Evolutionary conservation across 805 yeast genomes (phyloP), one percentile per base, ranked within the genome.

Genomic region (Cyberlindnera veronae): DNA sequence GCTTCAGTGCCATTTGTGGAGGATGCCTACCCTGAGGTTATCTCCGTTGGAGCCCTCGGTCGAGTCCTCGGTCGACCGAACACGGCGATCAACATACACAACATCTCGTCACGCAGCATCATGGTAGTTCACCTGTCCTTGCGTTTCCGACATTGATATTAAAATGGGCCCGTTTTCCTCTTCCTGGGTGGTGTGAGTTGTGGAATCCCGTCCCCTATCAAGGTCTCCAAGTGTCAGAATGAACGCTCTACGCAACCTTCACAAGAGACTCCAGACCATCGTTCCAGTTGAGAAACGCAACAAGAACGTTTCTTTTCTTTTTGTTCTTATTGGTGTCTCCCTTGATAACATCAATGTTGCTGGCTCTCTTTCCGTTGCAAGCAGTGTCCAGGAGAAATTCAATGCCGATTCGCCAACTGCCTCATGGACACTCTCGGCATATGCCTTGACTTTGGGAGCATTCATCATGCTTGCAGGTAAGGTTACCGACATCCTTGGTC

Each of bases 371-470:
- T 24, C 50, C 8, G 18, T 37, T 3, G 15, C 18, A 4, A 17
- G 12, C 17, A 31, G 39, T 12, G 23, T 39, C 14, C 7, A 30
- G 11, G 37, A 36, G 5, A 14, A 30, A 3, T 47, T 44, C 14
- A 13, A 21, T 11, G 26, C 41, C 5, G 18, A 34, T 3, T 16
- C 36, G 2, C 23, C 43, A 60, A 74, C 44, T 61, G 72, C 5
- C 1, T 46, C 56, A n/a, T 71, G 76, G 76, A 63, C 63, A 0
- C 41, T 70, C 4, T 63, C 74, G 5, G 66, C 67, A 0, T 71
- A 69, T 50, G 66, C 72, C 3, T 48, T 71, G 15, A 67, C 74
- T 0, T 51, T 69, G 17, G 71, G 72, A 4, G 56, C 71, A 1
- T 70, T 70, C 48, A 69, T 70, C 18, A 58, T 69, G 19, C 34